Percentiles rank a stretch among this genome's conserved stretches.
Evolutionary conservation across 108 stramenopile species (phyloP).

Genomic region (Skeletonema marinoi): DNA sequence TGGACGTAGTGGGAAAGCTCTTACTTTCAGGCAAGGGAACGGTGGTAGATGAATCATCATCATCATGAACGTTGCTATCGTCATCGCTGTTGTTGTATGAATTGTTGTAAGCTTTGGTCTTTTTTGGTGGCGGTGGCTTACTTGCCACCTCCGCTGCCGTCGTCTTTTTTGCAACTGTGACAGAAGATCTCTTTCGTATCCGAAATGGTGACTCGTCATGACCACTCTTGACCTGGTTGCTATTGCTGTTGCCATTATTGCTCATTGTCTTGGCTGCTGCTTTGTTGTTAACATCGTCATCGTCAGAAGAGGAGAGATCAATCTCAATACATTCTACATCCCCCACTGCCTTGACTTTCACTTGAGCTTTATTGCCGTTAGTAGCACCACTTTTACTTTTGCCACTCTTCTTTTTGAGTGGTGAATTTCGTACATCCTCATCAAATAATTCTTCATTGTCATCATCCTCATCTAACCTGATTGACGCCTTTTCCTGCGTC

Average conservation of each 20-base stretch:
- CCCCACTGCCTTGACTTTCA: not conserved
- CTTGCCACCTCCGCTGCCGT: not conserved
- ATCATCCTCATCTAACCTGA: not conserved
- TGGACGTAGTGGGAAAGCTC: not conserved
- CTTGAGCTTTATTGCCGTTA: not conserved
- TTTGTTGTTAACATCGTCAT: not conserved
- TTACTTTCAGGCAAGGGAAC: not conserved
- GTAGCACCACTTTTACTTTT: not conserved
- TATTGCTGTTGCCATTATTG: not conserved
- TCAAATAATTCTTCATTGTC: not conserved
- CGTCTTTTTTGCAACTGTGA: not conserved
- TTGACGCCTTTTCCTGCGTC: not conserved
- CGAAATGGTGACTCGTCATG: not conserved
- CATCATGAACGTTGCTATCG: not conserved
- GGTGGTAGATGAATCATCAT: not conserved
- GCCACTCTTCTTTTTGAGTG: not conserved
- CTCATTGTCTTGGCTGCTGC: not conserved
- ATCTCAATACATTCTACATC: conserved; percentile 28
- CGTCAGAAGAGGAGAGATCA: conserved; percentile 18
- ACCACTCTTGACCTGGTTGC: not conserved
- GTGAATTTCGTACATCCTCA: not conserved
- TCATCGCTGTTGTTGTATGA: not conserved
- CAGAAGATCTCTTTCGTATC: not conserved
- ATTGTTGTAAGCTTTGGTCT: not conserved
- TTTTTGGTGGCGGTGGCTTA: not conserved